Conservation (phyloP, 768 basidiomycete genomes). For the Trametes punicea region DNA sequence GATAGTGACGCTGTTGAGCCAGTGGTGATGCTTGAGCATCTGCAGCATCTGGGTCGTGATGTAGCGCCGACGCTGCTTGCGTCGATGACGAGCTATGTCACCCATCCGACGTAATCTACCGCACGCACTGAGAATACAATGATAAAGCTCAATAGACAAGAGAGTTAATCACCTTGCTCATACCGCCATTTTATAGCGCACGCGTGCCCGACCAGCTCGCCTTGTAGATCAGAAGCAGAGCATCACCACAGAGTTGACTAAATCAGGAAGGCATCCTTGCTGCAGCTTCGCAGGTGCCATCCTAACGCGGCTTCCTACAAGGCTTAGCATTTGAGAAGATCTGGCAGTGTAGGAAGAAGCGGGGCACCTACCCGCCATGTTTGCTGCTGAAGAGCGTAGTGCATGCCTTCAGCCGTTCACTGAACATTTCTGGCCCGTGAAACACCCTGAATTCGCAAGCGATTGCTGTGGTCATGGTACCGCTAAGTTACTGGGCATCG, state of each 20-base stretch:
- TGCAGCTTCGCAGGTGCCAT: constrained; percentile 6
- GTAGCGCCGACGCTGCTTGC: constrained; percentile 22
- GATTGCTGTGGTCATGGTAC: neutral
- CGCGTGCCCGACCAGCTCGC: constrained; percentile 30
- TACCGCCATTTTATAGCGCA: constrained; percentile 33
- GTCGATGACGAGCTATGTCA: constrained; percentile 36
- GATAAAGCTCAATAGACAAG: neutral
- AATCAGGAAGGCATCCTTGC: constrained; percentile 9
- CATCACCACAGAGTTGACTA: constrained; percentile 22
- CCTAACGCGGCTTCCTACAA: neutral
- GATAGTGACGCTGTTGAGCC: constrained; percentile 25
- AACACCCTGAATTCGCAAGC: neutral
- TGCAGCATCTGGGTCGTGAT: constrained; percentile 33
- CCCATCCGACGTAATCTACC: constrained; percentile 30
- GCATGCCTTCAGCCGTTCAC: constrained; percentile 21
- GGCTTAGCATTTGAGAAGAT: neutral
- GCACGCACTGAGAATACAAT: neutral
- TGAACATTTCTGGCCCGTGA: neutral
- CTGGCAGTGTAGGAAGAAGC: neutral
- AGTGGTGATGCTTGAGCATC: constrained; percentile 5
- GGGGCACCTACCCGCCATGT: constrained; percentile 31
- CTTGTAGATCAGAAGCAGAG: constrained; percentile 19
- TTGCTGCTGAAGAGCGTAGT: constrained; percentile 30
- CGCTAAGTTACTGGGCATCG: no score
- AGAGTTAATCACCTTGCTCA: constrained; percentile 19